Base-by-base conservation (phyloP, 805 yeast genomes). In the Wickerhamiella siamensis region DNA sequence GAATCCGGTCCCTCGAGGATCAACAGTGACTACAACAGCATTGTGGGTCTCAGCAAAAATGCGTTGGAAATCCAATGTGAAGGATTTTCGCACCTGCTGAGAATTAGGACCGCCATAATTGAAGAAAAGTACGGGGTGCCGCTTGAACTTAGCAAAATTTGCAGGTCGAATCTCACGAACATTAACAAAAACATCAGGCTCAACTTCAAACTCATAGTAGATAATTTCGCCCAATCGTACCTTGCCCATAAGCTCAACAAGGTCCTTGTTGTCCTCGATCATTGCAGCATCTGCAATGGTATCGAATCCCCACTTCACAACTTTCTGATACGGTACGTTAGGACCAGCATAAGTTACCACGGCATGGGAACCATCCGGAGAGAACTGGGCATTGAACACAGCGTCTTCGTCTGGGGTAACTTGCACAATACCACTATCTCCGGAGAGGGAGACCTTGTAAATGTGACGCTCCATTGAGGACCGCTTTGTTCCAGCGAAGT, bases 71-170 rank as follows among this genome's bases (percentile, higher is more conserved):
- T 71, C 67, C 26, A 80, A 62, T 0, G 71, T 56, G 53, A 75
- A 84, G 12, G 64, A 56, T 47, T 80, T 75, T 34, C 69, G 64
- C 5, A 88, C 95, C 41, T 73, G 66, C 59, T 91, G 97, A 4
- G 94, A 81, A 29, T 86, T 91, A 6, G 98, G 98, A 0, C 98
- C 98, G 18, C 95, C 96, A 56, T 91, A 91, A 4, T 86, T 86
- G 56, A 71, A 86, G 57, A 91, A 88, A 44, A 91, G 66, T 0
- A 91, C 76, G 0, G 97, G 97, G 57, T 88, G 86, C 57, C 77
- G 68, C 52, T 68, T 64, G 29, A 51, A 49, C 6, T 61, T 52
- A 52, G 82, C 71, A 56, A 91, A 91, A 48, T 69, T 63, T 34
- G 77, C 70, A 1, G 97, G 97, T 35, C 77, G 64, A 4, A 83